Evolutionary conservation across 805 yeast species (phyloP).

Genomic region (Maudiozyma bulderi): DNA sequence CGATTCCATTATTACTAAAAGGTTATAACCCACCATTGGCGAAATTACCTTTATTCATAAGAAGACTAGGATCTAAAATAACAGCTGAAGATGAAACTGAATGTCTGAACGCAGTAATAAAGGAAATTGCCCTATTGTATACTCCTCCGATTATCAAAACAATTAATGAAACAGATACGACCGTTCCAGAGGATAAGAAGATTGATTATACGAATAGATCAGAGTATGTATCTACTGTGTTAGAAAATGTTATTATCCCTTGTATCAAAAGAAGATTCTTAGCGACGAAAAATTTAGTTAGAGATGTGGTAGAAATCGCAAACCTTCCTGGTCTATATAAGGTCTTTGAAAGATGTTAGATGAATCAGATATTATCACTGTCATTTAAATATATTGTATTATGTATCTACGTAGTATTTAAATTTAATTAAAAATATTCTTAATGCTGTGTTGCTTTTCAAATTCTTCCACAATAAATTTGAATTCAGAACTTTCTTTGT

Average conservation of each 20-base stretch:
- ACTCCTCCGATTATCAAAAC: constrained; percentile 46
- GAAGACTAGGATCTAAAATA: constrained; percentile 47
- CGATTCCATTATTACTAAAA: constrained; percentile 62
- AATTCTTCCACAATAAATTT: constrained; percentile 13
- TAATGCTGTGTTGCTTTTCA: constrained; percentile 14
- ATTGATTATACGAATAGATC: constrained; percentile 16
- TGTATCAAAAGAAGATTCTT: constrained; percentile 50
- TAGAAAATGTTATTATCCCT: constrained; percentile 62
- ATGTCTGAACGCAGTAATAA: constrained; percentile 58
- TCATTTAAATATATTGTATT: too few relatives aligned
- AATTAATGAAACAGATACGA: constrained; percentile 11
- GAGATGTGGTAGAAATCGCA: constrained; percentile 73
- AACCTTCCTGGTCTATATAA: constrained; percentile 82
- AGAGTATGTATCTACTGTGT: constrained; percentile 25
- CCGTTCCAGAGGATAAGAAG: constrained; percentile 12
- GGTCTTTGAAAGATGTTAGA: constrained; percentile 83
- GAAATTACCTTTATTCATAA: constrained; percentile 60
- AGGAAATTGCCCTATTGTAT: constrained; percentile 63
- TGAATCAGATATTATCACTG: too few relatives aligned
- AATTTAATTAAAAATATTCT: constrained; percentile 5
- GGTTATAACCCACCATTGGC: constrained; percentile 52
- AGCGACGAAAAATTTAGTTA: constrained; percentile 45
- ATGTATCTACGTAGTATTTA: neutral
- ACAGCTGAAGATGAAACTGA: constrained; percentile 58
- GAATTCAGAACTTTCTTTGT: constrained; percentile 8